Evolutionary conservation across 2,329 filamentous ascomycete genomes (phyloP), one percentile per base, ranked within the genome.

Genomic region (Cryphonectria carpinicola): DNA sequence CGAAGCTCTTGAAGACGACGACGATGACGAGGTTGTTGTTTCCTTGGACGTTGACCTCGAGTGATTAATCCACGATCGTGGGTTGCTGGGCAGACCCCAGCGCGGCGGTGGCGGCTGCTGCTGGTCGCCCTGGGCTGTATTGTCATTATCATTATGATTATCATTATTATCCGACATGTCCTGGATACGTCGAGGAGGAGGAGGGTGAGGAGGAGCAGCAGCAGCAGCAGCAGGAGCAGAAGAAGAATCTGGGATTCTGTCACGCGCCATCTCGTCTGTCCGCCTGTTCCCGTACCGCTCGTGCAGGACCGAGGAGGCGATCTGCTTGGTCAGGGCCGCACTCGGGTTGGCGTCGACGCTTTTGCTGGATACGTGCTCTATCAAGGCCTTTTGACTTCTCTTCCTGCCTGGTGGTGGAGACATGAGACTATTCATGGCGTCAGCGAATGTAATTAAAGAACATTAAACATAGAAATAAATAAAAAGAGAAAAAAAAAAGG

Each of bases 311-410:
- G 71, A 71, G 0, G 69, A 67, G n/a, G 71, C 69, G 19, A 72
- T 72, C 35, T 70, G 67, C 61, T 69, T 66, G 19, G 71, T 67
- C 25, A 72, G 46, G 5, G 71, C 71, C 4, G 56, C 69, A 19
- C 71, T 72, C 1, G 71, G 71, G 60, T 72, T 35, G 39, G 71
- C 71, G 52, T 72, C 69, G 39, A 68, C 41, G 14, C 63, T 71
- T 41, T 41, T 54, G 19, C 62, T 61, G 19, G 46, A 35, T 54
- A 60, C 54, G 37, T 70, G 43, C 43, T 72, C 69, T 52, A 64
- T 37, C n/a, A 62, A 37, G 32, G 63, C 60, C 66, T 66, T 54
- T 13, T 35, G 22, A 32, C 41, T 71, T 58, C 65, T 68, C 67
- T 66, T 71, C 37, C 69, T 71, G 22, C 71, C 69, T 0, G 69